Conservation (phyloP, 139 green algal species). For the Haematococcus sp. region DNA sequence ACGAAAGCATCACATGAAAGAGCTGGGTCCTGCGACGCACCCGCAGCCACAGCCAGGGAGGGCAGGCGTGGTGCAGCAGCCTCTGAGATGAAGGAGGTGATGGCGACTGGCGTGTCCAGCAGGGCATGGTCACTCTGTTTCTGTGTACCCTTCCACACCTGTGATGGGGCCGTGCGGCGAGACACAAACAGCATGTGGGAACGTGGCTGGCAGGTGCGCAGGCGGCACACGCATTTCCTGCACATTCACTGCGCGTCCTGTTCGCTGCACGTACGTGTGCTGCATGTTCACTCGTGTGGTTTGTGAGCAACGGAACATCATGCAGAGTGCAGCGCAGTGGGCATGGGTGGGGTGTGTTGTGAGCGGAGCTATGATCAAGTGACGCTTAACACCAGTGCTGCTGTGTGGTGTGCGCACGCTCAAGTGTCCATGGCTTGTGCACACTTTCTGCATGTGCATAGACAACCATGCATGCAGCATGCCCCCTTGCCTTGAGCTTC, state of each 20-base stretch:
- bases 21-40: no score
- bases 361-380: no score
- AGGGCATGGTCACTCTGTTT: slow-evolving; percentile 58
- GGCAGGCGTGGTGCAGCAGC: slow-evolving; percentile 29
- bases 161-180: background rate
- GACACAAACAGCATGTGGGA: background rate
- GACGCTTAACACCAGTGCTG: no score
- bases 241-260: no score
- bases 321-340: background rate
- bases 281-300: no score
- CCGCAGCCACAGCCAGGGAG: slow-evolving; percentile 57
- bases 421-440: background rate
- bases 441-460: background rate
- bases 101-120: slow-evolving; percentile 50
- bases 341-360: background rate
- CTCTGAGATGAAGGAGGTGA: slow-evolving; percentile 51
- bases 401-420: background rate
- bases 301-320: background rate
- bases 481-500: slow-evolving; percentile 57
- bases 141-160: slow-evolving; percentile 68
- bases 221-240: no score
- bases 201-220: background rate
- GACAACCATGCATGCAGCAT: background rate
- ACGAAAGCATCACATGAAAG: no score
- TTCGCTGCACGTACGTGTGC: no score